Evolutionary conservation across 208 protist genomes (phyloP).

Genomic region (Leishmania arabica): DNA sequence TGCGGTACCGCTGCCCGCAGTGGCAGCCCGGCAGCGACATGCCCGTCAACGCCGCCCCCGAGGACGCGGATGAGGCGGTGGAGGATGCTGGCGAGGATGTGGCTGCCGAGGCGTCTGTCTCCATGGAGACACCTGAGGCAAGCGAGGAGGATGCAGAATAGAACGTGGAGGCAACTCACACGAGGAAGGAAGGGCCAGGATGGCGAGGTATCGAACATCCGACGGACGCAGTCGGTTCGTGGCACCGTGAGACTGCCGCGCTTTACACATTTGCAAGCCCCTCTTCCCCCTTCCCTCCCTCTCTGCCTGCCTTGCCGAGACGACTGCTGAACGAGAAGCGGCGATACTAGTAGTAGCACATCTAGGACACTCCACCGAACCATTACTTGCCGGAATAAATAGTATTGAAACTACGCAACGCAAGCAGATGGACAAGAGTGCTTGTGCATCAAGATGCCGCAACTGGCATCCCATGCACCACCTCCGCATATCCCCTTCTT

Average conservation of each 20-base stretch:
- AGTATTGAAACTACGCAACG: background rate
- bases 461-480: background rate
- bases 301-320: background rate
- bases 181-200: background rate
- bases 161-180: background rate
- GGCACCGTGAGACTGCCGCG: background rate
- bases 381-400: background rate
- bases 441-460: background rate
- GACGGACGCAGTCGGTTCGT: background rate
- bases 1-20: conserved; percentile 77
- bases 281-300: background rate
- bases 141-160: conserved; percentile 23
- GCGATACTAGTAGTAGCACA: background rate
- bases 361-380: background rate
- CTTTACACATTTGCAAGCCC: background rate
- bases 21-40: conserved; percentile 55
- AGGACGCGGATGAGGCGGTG: conserved; percentile 29
- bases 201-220: background rate
- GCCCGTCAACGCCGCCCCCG: conserved; percentile 37
- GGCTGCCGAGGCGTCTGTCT: background rate
- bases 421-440: background rate
- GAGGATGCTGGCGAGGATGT: conserved; percentile 28
- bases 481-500: background rate
- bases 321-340: background rate
- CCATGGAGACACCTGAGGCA: conserved; percentile 11